A percentile compares a stretch with the other conserved stretches of the same genome.
Evolutionary conservation across 1,139 yeast genomes (phyloP).

Genomic region (Candida sp.): DNA sequence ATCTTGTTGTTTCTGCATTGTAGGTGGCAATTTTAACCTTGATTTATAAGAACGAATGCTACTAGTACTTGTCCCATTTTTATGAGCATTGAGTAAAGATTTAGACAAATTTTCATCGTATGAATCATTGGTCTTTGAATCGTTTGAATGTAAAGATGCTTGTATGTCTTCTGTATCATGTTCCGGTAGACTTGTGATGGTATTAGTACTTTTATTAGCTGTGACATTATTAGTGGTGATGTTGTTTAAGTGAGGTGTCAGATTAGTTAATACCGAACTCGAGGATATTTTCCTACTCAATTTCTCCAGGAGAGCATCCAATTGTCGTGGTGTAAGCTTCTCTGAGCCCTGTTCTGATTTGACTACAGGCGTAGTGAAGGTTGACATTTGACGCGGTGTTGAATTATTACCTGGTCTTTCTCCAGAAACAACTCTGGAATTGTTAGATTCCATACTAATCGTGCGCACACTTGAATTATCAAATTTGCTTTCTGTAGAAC

Average conservation of each 20-base stretch:
- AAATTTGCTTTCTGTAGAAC: not conserved
- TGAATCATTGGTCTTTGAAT: not conserved
- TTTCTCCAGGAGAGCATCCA: conserved; percentile 3
- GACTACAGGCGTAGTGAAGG: not conserved
- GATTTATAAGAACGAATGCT: conserved; percentile 31
- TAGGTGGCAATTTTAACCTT: conserved; percentile 29
- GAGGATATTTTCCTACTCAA: conserved; percentile 1
- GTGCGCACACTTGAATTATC: not conserved
- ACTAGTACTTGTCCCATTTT: conserved; percentile 15
- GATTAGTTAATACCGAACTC: not conserved
- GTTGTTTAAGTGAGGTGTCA: not conserved
- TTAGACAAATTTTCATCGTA: not conserved
- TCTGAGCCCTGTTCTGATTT: not conserved
- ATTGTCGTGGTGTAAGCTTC: conserved; percentile 1
- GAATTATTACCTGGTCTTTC: not conserved
- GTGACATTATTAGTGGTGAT: not conserved
- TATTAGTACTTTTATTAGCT: not conserved
- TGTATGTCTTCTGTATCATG: not conserved
- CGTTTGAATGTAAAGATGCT: not conserved
- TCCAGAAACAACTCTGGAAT: not conserved
- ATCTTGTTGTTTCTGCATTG: conserved; percentile 13
- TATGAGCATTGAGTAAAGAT: not conserved
- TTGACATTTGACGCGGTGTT: not conserved
- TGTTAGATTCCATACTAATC: not conserved
- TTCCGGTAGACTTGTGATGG: not conserved